Evolutionary conservation across 768 basidiomycete genomes (phyloP), one percentile per base, ranked within the genome.

Genomic region (Boletellus ananiceps): DNA sequence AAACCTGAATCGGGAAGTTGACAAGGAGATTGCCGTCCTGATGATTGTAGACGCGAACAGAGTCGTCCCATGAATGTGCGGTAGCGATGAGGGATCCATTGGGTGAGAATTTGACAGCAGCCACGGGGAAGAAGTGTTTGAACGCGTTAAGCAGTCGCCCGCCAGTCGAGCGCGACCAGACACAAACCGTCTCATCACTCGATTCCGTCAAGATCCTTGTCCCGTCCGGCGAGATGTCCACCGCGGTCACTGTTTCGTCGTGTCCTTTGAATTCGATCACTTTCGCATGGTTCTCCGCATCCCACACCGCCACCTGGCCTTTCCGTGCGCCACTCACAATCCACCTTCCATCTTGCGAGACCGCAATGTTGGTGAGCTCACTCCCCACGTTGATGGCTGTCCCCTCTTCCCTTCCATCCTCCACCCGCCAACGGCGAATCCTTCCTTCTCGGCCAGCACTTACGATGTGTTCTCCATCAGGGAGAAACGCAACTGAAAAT

Each of bases 151-250:
- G 36, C 8, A 57, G n/a, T 16, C 40, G 42, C 29, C 44, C 25
- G 9, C 51, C 40, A 37, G 57, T 44, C 8, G 8, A 19, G 19
- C 51, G 18, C n/a, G 40, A 41, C 40, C 40, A 41, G 40, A 41
- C n/a, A 9, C 27, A 29, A 25, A 12, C 40, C 5, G 27, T 29
- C 27, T 46, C 13, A 27, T 54, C 47, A 9, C 29, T 29, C 0
- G 45, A 46, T 13, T 47, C 51, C 0, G 47, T 50, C 6, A 46
- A 48, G 5, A 58, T 42, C 3, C 33, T 45, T 3, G 56, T 49
- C 27, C 32, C 45, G 8, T 57, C 48, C 14, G 56, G 45, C 0
- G 56, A 57, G 18, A 57, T 18, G 21, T 57, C 57, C 12, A 57
- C 9, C 4, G 42, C 11, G 7, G 23, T n/a, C 8, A 52, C 32